Evolutionary conservation across 805 yeast species (phyloP).

Genomic region (Schwanniomyces yamadae): DNA sequence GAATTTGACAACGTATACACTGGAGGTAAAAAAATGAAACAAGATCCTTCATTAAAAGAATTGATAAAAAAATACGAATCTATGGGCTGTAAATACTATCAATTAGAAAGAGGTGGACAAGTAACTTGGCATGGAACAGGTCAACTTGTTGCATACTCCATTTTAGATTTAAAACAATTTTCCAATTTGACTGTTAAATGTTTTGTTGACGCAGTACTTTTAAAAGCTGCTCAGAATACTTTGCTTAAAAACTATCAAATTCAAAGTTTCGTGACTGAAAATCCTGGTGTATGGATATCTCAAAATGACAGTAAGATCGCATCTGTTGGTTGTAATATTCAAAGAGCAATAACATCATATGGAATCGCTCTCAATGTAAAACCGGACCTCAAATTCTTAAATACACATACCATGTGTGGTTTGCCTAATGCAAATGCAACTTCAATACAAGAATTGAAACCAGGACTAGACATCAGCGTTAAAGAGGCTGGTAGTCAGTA

Average conservation of each 20-base stretch:
- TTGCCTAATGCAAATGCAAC: slow-evolving; percentile 52
- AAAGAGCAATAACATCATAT: slow-evolving; percentile 81
- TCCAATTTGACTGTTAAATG: slow-evolving; percentile 57
- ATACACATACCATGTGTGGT: slow-evolving; percentile 83
- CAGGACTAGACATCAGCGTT: slow-evolving; percentile 11
- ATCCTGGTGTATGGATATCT: slow-evolving; percentile 88
- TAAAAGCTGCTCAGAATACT: slow-evolving; percentile 52
- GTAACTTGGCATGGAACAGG: slow-evolving; percentile 97
- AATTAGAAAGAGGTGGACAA: slow-evolving; percentile 90
- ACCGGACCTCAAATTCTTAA: slow-evolving; percentile 72
- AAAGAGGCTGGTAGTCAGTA: slow-evolving; percentile 31
- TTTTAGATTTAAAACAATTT: slow-evolving; percentile 61
- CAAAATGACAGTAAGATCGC: slow-evolving; percentile 63
- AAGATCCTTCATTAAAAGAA: slow-evolving; percentile 37
- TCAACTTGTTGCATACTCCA: slow-evolving; percentile 82
- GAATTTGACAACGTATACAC: slow-evolving; percentile 87
- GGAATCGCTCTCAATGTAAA: slow-evolving; percentile 81
- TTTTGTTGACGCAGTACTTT: slow-evolving; percentile 60
- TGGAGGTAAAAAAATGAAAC: slow-evolving; percentile 81
- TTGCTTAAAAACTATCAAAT: slow-evolving; percentile 41
- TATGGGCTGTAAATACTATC: slow-evolving; percentile 63
- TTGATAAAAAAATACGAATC: slow-evolving; percentile 25
- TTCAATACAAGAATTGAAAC: slow-evolving; percentile 24
- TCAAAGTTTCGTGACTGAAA: slow-evolving; percentile 51
- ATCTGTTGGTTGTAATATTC: slow-evolving; percentile 85